Percentiles rank a stretch among this genome's conserved stretches.
Conservation (phyloP, 179 eudicot genomes). For the Carnegiea gigantea region DNA sequence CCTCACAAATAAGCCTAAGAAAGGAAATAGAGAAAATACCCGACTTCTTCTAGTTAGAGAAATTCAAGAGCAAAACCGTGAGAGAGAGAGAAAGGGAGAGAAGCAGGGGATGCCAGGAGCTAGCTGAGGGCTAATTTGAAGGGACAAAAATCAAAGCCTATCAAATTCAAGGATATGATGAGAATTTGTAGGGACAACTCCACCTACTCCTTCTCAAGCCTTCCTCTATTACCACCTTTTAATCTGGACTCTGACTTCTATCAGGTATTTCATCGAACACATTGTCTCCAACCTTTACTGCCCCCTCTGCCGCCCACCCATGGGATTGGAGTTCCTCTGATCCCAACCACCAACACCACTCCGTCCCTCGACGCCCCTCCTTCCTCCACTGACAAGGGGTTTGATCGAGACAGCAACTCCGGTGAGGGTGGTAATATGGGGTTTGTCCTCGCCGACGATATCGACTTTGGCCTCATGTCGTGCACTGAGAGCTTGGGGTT, state of each 20-base stretch:
- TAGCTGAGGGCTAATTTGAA: neutral
- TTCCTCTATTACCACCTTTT: neutral
- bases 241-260: constrained; percentile 9
- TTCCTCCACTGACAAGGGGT: neutral
- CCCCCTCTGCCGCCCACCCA: neutral
- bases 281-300: neutral
- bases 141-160: neutral
- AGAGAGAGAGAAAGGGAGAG: neutral
- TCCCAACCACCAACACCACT: constrained; percentile 9
- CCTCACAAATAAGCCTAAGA: neutral
- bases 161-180: constrained; percentile 9
- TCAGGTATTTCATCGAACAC: constrained; percentile 32
- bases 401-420: neutral
- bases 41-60: too few relatives aligned
- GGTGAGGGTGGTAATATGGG: neutral
- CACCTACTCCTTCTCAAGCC: constrained; percentile 25
- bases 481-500: constrained; percentile 64
- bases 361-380: neutral
- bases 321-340: neutral
- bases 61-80: neutral
- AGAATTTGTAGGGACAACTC: constrained; percentile 27
- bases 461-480: constrained; percentile 34
- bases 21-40: neutral
- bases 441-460: neutral
- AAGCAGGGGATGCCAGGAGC: neutral